Base-by-base conservation (phyloP, 2,329 filamentous ascomycete genomes). In the Ustilaginoidea virens region DNA sequence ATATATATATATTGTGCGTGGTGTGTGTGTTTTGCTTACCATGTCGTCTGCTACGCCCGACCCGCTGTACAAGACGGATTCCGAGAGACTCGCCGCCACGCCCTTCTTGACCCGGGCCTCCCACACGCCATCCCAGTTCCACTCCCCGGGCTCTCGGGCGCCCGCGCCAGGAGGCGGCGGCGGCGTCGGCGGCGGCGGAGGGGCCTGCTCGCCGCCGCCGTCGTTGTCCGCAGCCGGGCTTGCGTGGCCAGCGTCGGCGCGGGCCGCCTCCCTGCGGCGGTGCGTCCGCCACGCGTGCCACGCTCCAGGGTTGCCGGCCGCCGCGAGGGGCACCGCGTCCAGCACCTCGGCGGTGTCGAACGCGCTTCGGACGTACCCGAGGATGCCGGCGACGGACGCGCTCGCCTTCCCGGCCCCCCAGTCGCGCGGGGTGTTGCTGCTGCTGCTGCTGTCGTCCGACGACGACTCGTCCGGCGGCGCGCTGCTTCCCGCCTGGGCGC, bases 91-190 rank as follows among this genome's bases (percentile, higher is more conserved):
- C 7, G 69, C 65, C 28, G 76, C 69, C 24, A 94, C 70, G 12
- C 79, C 79, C 49, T 78, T 80, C 51, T 72, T 76, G 1, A 93
- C 86, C 31, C 87, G 69, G 38, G 86, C 78, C 48, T 92, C 81
- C 87, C 87, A 98, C 0, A 96, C 87, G 0, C 87, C 86, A 44
- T 93, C 83, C 87, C 87, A 96, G 47, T 92, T 92, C 87, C 87
- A 96, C 43, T 92, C 79, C 5, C 79, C 80, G 0, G 83, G 83
- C 17, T 33, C 33, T 20, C 39, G 24, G 9, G 35, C 26, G 2
- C 26, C 29, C 25, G 23, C 22, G 16, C 36, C 41, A 1, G 38
- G 14, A 5, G 32, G 27, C 12, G 12, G 17, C n/a, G 13, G 14
- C 20, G 12, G 23, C 22, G 7, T 7, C n/a, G n/a, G n/a, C n/a